Evolutionary conservation across 495 filamentous ascomycete genomes (phyloP).

Genomic region (Corynascus novoguineensis): DNA sequence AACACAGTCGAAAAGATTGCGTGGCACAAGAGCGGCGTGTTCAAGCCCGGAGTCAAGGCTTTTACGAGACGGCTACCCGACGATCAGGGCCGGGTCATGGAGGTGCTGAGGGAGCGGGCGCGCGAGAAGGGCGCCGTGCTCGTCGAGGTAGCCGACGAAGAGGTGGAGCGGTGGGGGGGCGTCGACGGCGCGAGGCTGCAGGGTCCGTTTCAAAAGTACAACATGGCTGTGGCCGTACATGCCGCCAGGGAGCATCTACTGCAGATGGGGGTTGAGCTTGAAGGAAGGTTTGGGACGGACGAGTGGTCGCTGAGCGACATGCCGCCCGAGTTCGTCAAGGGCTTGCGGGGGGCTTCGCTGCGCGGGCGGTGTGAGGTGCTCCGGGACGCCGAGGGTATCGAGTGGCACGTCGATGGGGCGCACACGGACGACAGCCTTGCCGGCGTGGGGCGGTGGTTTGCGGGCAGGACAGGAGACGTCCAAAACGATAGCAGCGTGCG

Average conservation of each 20-base stretch:
- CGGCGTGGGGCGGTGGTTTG: constrained; percentile 69
- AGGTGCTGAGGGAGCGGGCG: constrained; percentile 36
- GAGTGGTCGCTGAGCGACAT: constrained; percentile 18
- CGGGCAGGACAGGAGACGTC: constrained; percentile 25
- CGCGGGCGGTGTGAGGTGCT: constrained; percentile 72
- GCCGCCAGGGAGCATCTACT: constrained; percentile 38
- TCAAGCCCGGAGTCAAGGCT: constrained; percentile 36
- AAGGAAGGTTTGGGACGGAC: constrained; percentile 17
- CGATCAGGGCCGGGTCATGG: constrained; percentile 27
- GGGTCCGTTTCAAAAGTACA: constrained; percentile 43
- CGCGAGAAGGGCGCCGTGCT: constrained; percentile 32
- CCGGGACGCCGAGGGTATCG: constrained; percentile 43
- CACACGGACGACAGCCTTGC: constrained; percentile 81
- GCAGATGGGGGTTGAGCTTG: constrained; percentile 15
- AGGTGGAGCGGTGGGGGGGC: constrained; percentile 36
- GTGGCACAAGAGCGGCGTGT: constrained; percentile 50
- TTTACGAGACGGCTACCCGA: constrained; percentile 33
- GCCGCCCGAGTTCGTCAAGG: constrained; percentile 54
- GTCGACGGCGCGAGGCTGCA: constrained; percentile 27
- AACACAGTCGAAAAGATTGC: constrained; percentile 44
- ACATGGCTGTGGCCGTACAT: constrained; percentile 40
- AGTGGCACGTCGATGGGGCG: constrained; percentile 86
- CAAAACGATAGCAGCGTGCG: no score
- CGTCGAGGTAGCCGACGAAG: constrained; percentile 31
- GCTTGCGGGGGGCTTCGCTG: constrained; percentile 59